Percentiles rank a stretch among this genome's conserved stretches.
phyloP scores from a whole-genome alignment of 352 stramenopile species.

The Pythium volutum region DNA sequence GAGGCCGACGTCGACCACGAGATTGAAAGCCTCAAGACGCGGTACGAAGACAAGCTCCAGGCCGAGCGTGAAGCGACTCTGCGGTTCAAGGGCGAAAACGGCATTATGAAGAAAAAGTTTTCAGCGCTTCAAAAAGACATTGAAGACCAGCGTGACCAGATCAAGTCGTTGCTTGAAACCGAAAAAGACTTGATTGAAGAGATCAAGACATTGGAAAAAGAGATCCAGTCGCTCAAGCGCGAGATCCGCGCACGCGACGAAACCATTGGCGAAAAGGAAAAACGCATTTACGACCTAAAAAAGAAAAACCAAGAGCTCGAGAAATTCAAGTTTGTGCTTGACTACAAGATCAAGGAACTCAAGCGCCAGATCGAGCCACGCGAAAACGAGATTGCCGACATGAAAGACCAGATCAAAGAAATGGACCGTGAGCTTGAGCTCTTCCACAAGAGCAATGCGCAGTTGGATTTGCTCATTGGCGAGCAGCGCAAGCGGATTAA shows the following conservation, averaged over 20 bases:
- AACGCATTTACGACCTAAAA: slow-evolving; percentile 96
- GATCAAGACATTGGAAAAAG: slow-evolving; percentile 90
- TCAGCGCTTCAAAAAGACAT: slow-evolving; percentile 92
- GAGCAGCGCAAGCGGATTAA: slow-evolving; percentile 92
- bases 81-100: slow-evolving; percentile 93
- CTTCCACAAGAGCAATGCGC: slow-evolving; percentile 94
- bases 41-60: slow-evolving; percentile 90
- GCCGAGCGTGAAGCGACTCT: slow-evolving; percentile 90
- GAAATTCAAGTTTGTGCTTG: slow-evolving; percentile 97
- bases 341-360: slow-evolving; percentile 97
- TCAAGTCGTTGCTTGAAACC: slow-evolving; percentile 88
- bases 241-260: slow-evolving; percentile 92
- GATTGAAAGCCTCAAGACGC: slow-evolving; percentile 90
- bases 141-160: slow-evolving; percentile 94
- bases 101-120: slow-evolving; percentile 97
- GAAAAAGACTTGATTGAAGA: slow-evolving; percentile 91
- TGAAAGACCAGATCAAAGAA: slow-evolving; percentile 95
- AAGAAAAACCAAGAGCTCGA: slow-evolving; percentile 97
- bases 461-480: slow-evolving; percentile 93
- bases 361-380: slow-evolving; percentile 95
- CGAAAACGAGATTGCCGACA: slow-evolving; percentile 92
- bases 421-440: slow-evolving; percentile 94
- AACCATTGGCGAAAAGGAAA: slow-evolving; percentile 95
- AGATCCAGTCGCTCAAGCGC: slow-evolving; percentile 92
- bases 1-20: slow-evolving; percentile 94